A percentile compares a stretch with the other conserved stretches of the same genome.
These are phyloP conservation scores for Withania somnifera DNA, from an alignment of 305 asterid genomes.

Conservation along the genomic window DNA sequence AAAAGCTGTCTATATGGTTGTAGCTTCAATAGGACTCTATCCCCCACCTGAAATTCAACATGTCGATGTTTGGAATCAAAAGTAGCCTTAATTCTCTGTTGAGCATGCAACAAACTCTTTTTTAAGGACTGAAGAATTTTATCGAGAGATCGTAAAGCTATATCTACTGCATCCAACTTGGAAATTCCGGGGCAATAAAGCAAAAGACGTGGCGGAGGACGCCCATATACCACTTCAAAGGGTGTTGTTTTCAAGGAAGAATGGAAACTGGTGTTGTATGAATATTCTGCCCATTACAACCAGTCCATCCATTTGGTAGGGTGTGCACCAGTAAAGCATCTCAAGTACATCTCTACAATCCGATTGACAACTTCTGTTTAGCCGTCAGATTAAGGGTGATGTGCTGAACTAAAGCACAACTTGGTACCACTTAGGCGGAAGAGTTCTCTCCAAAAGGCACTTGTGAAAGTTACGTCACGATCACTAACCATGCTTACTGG, in stretches of 20 bases:
- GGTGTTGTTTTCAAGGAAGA: neutral
- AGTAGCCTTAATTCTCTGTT: neutral
- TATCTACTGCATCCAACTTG: neutral
- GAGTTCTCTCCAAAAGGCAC: neutral
- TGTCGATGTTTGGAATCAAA: neutral
- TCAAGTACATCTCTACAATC: neutral
- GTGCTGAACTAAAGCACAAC: neutral
- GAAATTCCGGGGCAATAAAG: neutral
- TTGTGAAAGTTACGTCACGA: neutral
- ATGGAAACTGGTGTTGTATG: neutral
- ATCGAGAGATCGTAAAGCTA: neutral
- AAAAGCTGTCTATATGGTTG: neutral
- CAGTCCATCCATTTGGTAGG: neutral
- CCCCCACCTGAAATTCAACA: neutral
- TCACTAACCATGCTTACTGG: neutral
- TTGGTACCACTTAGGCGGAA: neutral
- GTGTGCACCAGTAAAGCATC: neutral
- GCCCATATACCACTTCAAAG: neutral
- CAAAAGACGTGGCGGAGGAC: neutral
- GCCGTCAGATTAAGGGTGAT: neutral
- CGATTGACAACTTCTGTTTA: neutral
- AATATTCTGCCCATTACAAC: neutral
- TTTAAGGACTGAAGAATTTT: neutral
- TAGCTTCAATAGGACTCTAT: neutral
- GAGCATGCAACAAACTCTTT: neutral